A percentile compares a stretch with the other conserved stretches of the same genome.
These are phyloP conservation scores for Cladosporium velox DNA, from an alignment of 2,329 filamentous ascomycete genomes.

Conservation along the genomic window DNA sequence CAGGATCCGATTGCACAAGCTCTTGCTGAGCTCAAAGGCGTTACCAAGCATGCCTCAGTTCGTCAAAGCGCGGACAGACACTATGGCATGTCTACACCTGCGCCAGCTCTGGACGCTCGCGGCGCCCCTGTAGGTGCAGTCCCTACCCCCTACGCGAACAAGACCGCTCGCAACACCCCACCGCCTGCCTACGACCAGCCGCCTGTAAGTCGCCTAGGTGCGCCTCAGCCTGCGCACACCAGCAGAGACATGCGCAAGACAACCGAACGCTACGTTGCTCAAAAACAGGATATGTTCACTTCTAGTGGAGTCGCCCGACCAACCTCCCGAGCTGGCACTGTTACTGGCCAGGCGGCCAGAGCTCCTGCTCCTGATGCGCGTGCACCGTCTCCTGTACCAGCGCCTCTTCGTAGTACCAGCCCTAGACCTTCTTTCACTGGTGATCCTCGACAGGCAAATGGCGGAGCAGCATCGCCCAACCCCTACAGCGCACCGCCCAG, in stretches of 20 bases:
- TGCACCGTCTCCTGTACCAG: slow-evolving; percentile 34
- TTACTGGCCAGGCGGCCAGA: slow-evolving; percentile 33
- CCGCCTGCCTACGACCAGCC: slow-evolving; percentile 82
- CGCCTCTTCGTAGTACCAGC: slow-evolving; percentile 48
- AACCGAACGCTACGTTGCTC: slow-evolving; percentile 81
- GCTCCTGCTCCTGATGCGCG: slow-evolving; percentile 29
- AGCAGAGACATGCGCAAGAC: slow-evolving; percentile 94
- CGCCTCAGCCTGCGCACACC: slow-evolving; percentile 89
- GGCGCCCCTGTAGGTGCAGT: slow-evolving; percentile 37
- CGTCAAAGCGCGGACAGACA: slow-evolving; percentile 96
- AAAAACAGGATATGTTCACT: slow-evolving; percentile 78
- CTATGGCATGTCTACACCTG: slow-evolving; percentile 87
- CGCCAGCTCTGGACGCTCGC: slow-evolving; percentile 48
- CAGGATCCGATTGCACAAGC: slow-evolving; percentile 88
- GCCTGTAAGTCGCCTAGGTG: slow-evolving; percentile 75
- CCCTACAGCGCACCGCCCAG: slow-evolving; percentile 53
- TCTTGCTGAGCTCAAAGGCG: slow-evolving; percentile 86
- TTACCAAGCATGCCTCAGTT: slow-evolving; percentile 74
- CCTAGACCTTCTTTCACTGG: slow-evolving; percentile 61
- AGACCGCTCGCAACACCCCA: slow-evolving; percentile 66
- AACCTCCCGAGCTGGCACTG: slow-evolving; percentile 29
- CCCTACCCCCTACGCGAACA: slow-evolving; percentile 48
- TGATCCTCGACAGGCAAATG: slow-evolving; percentile 26
- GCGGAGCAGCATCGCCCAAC: slow-evolving; percentile 63
- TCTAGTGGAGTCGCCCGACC: slow-evolving; percentile 27